Evolutionary conservation across 768 basidiomycete genomes (phyloP).

Genomic region (Suillus lakei): DNA sequence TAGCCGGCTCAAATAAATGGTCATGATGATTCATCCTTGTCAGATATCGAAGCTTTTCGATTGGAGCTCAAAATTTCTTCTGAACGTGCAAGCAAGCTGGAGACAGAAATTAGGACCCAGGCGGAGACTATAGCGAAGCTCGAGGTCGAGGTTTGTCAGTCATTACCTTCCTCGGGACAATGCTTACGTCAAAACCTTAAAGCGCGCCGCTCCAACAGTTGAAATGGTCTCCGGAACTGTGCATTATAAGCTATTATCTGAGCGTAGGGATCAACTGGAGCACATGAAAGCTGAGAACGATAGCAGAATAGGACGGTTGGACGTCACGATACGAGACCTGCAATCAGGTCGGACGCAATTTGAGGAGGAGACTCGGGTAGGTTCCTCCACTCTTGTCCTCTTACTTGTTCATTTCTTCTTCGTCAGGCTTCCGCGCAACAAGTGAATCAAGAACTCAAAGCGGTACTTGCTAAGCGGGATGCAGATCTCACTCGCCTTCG

Average conservation of each 20-base stretch:
- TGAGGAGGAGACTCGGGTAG: slow-evolving; percentile 50
- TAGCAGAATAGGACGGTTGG: slow-evolving; percentile 44
- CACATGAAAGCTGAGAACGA: slow-evolving; percentile 44
- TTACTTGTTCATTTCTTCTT: slow-evolving; percentile 18
- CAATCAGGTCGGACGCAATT: slow-evolving; percentile 47
- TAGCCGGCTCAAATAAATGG: slow-evolving; percentile 51
- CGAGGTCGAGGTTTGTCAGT: slow-evolving; percentile 49
- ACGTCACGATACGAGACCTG: slow-evolving; percentile 48
- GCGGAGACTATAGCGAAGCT: slow-evolving; percentile 49
- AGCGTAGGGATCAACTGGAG: slow-evolving; percentile 56
- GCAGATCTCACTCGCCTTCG: slow-evolving; percentile 70
- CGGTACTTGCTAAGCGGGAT: slow-evolving; percentile 65
- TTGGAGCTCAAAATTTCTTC: slow-evolving; percentile 34
- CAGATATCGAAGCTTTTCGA: slow-evolving; percentile 46
- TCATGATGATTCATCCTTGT: slow-evolving; percentile 42
- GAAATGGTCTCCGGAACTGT: slow-evolving; percentile 51
- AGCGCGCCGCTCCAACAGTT: slow-evolving; percentile 38
- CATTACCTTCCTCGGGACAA: slow-evolving; percentile 38
- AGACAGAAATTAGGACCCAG: slow-evolving; percentile 49
- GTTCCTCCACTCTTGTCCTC: slow-evolving; percentile 24
- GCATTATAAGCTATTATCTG: slow-evolving; percentile 60
- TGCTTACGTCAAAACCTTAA: not conserved
- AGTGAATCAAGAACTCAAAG: slow-evolving; percentile 65
- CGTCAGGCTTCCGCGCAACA: slow-evolving; percentile 48
- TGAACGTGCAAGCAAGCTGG: slow-evolving; percentile 51